Conservation (phyloP, 2,329 filamentous ascomycete species). For the Stylonectria norvegica region DNA sequence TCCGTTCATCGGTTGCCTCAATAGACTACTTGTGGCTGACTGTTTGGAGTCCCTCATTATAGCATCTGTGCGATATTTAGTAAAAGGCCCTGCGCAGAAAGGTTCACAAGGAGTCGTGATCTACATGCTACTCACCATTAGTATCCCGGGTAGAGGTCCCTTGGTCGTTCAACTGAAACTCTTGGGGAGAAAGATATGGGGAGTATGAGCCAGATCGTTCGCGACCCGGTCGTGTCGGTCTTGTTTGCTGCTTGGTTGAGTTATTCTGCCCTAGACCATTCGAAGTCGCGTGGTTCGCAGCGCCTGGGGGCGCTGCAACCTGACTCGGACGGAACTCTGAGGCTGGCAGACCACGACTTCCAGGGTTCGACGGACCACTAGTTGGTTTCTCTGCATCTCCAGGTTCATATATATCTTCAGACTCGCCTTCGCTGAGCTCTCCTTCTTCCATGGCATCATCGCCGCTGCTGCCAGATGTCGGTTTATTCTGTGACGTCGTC, state of each 20-base stretch:
- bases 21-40: too few species aligned
- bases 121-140: constrained; percentile 11
- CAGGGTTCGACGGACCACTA: background rate
- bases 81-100: too few species aligned
- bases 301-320: too few species aligned
- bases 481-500: constrained; percentile 4
- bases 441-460: constrained; percentile 59
- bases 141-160: constrained; percentile 10
- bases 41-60: too few species aligned
- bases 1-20: too few species aligned
- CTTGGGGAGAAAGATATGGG: constrained; percentile 49
- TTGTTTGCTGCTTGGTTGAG: background rate
- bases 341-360: background rate
- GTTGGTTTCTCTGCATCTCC: constrained; percentile 10
- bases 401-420: constrained; percentile 55
- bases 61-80: too few species aligned
- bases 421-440: constrained; percentile 69
- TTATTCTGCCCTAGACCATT: too few species aligned
- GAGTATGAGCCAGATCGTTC: constrained; percentile 53
- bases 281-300: too few species aligned
- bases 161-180: constrained; percentile 33
- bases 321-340: too few species aligned
- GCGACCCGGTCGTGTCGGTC: constrained; percentile 26
- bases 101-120: too few species aligned
- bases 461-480: constrained; percentile 3